A percentile compares a stretch with the other conserved stretches of the same genome.
These are phyloP conservation scores for Coemansia sp. DNA, from an alignment of 192 early-diverging fungal genomes.

Conservation along the genomic window DNA sequence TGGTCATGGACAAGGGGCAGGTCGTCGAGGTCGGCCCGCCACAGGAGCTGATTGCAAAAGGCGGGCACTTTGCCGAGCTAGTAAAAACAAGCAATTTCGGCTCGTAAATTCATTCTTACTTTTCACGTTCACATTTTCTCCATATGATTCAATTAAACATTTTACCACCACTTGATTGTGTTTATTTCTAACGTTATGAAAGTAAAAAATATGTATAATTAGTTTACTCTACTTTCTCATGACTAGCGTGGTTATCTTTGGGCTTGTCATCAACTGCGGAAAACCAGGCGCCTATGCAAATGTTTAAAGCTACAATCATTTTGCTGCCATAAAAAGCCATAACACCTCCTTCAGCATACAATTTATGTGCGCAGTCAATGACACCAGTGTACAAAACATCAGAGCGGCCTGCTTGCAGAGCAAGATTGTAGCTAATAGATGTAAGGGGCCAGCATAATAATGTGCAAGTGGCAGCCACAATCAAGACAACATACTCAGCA, in stretches of 20 bases:
- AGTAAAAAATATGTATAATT: no score
- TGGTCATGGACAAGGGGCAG: constrained; percentile 70
- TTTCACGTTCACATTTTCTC: no score
- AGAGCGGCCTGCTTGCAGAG: neutral
- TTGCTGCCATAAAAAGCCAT: neutral
- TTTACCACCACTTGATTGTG: no score
- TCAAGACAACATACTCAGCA: no score
- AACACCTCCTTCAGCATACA: neutral
- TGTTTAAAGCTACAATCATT: no score
- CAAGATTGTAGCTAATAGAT: neutral
- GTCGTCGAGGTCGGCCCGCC: constrained; percentile 67
- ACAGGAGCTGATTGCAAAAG: constrained; percentile 53
- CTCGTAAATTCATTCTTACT: neutral
- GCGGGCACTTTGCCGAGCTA: constrained; percentile 28
- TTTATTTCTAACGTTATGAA: no score
- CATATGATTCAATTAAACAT: neutral
- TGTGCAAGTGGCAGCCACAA: no score
- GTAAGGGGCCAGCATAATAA: no score
- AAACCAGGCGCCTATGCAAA: no score
- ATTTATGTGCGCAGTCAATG: neutral
- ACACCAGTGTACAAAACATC: neutral
- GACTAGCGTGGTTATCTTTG: no score
- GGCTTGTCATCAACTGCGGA: no score
- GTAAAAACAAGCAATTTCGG: constrained; percentile 24
- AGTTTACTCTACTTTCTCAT: no score